These are phyloP conservation scores for Malus asiatica DNA, from an alignment of 306 rosid genomes.

Conservation along the genomic window DNA sequence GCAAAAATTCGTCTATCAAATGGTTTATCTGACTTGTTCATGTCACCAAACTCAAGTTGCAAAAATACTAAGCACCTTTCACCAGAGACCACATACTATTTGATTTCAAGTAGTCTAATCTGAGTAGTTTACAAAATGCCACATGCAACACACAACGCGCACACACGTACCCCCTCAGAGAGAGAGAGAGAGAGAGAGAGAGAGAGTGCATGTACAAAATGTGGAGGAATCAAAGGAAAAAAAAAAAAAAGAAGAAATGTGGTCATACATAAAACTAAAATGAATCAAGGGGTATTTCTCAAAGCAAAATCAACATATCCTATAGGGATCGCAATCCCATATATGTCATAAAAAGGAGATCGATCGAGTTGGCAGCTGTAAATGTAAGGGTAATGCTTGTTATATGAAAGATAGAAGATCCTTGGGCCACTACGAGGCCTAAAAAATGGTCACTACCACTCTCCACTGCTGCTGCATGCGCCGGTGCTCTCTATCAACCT, in stretches of 20 bases:
- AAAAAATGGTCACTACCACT: conserved; percentile 15
- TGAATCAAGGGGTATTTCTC: conserved; percentile 19
- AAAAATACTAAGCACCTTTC: conserved; percentile 21
- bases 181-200: background rate
- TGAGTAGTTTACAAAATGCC: conserved; percentile 13
- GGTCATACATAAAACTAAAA: conserved; percentile 4
- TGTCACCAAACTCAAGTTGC: conserved; percentile 29
- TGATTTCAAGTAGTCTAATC: conserved; percentile 15
- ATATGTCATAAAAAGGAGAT: conserved; percentile 3
- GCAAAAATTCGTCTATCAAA: conserved; percentile 23
- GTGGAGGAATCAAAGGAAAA: conserved; percentile 26
- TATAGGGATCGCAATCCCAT: conserved; percentile 26
- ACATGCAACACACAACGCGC: background rate
- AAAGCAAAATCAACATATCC: conserved; percentile 41
- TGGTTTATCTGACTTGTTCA: conserved; percentile 37
- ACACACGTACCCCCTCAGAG: background rate
- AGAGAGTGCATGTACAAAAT: conserved; percentile 14
- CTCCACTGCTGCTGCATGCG: conserved; percentile 17
- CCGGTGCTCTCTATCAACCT: conserved; percentile 5
- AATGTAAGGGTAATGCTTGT: conserved; percentile 6
- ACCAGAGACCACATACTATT: conserved; percentile 24
- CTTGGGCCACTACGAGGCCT: conserved; percentile 23
- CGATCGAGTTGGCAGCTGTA: background rate
- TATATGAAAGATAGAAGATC: conserved; percentile 39
- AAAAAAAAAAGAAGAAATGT: conserved; percentile 3